Base-by-base conservation (phyloP, 2,329 filamentous ascomycete genomes). In the Fusarium sp. region DNA sequence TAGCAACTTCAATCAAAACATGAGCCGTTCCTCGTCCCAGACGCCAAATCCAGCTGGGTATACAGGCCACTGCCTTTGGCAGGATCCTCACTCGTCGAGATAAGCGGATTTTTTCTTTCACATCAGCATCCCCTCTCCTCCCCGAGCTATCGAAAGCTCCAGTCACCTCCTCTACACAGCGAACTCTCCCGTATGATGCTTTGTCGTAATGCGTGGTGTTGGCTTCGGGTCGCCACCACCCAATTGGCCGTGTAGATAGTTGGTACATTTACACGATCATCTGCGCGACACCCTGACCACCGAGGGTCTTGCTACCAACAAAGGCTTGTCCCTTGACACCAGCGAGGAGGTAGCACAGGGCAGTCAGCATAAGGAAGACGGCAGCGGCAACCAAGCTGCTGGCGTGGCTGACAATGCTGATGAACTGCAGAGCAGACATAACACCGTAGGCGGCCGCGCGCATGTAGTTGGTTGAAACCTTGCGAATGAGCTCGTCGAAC, bases 401-500 rank as follows among this genome's bases (percentile, higher is more conserved):
- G 11, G 86, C 79, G 46, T 81, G 78, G 23, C 83, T 76, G 64
- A 92, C 85, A 68, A 94, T 83, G 78, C 93, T 97, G 62, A 97
- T 83, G 88, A 92, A 98, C 81, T 97, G 94, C 45, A 97, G 80
- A 51, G 91, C 77, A 73, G 89, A 92, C 92, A 98, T 95, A 78
- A 88, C 82, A 60, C 83, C 81, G 82, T 99, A 99, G 77, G 97
- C 91, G 60, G 84, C 91, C 20, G 95, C 95, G 81, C 96, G 94
- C 90, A 96, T 97, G 84, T 94, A 98, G 85, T 97, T 98, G 62
- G 94, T 97, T 69, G 93, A 93, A 84, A 99, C 92, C 76, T 88
- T 91, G 81, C 95, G 94, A 80, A 99, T 95, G 78, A 94, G 91
- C 71, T 83, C 84, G 80, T 99, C 96, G 83, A 99, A 99, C 70